phyloP scores from a whole-genome alignment of 2,329 filamentous ascomycete genomes.

The Stylonectria norvegica region DNA sequence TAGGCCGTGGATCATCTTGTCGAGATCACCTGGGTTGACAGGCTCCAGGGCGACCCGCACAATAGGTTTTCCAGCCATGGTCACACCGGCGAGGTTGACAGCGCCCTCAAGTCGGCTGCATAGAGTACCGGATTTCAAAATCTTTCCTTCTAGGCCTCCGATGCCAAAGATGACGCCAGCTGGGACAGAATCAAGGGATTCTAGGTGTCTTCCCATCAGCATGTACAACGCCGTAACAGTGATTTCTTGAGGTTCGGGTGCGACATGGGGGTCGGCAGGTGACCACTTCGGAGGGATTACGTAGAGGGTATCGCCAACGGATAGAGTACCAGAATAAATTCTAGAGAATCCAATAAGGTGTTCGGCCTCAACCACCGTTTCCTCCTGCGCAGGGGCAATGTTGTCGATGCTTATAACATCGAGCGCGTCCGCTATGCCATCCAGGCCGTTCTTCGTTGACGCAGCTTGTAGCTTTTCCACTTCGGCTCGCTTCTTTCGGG shows the following conservation, averaged over 20 bases:
- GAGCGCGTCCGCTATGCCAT: slow-evolving; percentile 59
- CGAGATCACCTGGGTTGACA: slow-evolving; percentile 80
- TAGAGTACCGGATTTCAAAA: slow-evolving; percentile 93
- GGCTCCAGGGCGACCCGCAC: slow-evolving; percentile 96
- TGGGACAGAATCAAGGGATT: slow-evolving; percentile 77
- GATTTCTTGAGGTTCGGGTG: slow-evolving; percentile 74
- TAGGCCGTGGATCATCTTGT: slow-evolving; percentile 91
- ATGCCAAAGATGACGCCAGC: slow-evolving; percentile 96
- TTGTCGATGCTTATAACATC: slow-evolving; percentile 59
- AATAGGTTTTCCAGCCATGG: slow-evolving; percentile 78
- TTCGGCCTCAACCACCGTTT: slow-evolving; percentile 68
- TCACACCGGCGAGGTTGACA: slow-evolving; percentile 85
- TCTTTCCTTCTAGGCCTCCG: slow-evolving; percentile 82
- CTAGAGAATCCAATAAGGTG: slow-evolving; percentile 92
- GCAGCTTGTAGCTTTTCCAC: slow-evolving; percentile 74
- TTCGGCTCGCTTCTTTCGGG: slow-evolving; percentile 83
- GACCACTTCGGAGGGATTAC: slow-evolving; percentile 92
- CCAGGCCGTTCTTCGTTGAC: slow-evolving; percentile 45
- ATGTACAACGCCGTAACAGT: slow-evolving; percentile 87
- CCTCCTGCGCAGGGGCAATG: slow-evolving; percentile 42
- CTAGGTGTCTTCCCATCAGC: slow-evolving; percentile 88
- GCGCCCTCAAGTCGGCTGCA: slow-evolving; percentile 84
- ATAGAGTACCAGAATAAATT: slow-evolving; percentile 86
- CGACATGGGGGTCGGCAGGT: slow-evolving; percentile 68
- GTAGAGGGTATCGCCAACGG: slow-evolving; percentile 86